These are phyloP conservation scores for Trichophyton schoenleinii DNA, from an alignment of 2,329 filamentous ascomycete species.

Conservation along the genomic window DNA sequence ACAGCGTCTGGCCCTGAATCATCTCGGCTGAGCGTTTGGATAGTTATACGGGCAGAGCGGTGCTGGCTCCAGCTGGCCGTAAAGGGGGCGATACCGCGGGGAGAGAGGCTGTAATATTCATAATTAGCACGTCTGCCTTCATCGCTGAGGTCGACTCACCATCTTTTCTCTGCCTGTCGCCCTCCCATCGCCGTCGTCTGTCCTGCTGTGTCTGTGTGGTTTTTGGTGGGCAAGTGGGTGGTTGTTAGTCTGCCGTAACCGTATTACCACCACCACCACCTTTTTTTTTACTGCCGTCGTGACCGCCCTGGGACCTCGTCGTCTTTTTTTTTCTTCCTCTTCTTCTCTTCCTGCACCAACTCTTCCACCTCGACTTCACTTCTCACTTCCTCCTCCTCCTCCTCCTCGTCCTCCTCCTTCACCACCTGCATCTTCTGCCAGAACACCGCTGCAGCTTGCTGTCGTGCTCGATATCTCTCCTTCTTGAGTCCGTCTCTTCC, in stretches of 20 bases:
- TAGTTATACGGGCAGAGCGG: background rate
- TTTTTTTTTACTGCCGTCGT: conserved; percentile 6
- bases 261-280: background rate
- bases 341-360: background rate
- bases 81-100: background rate
- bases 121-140: background rate
- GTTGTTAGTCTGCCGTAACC: background rate
- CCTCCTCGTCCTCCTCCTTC: background rate
- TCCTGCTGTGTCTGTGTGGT: background rate
- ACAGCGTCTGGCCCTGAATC: background rate
- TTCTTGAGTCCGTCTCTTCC: background rate
- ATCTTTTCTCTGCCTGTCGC: background rate
- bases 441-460: background rate
- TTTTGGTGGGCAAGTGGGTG: background rate
- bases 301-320: background rate
- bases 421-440: background rate
- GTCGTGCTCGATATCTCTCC: background rate
- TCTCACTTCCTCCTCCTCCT: background rate
- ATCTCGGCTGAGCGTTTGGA: background rate
- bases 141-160: background rate
- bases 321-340: background rate
- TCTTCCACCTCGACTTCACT: background rate
- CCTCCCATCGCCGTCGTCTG: background rate
- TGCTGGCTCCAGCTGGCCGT: background rate
- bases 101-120: background rate